Base-by-base conservation (phyloP, 305 asterid species). In the Nicotiana rustica region DNA sequence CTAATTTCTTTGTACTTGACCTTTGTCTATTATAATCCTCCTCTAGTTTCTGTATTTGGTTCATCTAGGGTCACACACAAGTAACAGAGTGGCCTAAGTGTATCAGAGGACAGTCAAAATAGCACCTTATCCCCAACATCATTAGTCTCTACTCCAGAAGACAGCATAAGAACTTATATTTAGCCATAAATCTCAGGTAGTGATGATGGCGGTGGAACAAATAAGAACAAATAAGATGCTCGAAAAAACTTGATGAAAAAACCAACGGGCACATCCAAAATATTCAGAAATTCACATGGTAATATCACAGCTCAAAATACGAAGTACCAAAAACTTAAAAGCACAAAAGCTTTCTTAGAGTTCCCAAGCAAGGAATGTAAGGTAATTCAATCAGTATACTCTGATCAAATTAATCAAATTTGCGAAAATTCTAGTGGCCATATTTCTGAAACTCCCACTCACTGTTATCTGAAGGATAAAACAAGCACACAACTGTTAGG, bases 381-480 rank as follows among this genome's bases (percentile, higher is more conserved):
- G 56, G 56, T 12, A 49, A 10, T 49, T 49, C 57, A 49, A 49
- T 49, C 57, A 12, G 57, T 10, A 49, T 13, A 49, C 57, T 10
- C 15, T 49, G 57, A 49, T 12, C 57, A 49, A 4, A 49, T 12
- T 3, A 25, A 25, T 25, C 29, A 25, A 25, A 25, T 25, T 25
- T 25, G 29, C 29, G 29, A 25, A 25, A 25, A 25, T 52, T 84
- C 88, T 91, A 94, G 90, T 92, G 97, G 19, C 97, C 97, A 61
- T 93, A 93, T 82, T 93, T 94, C 91, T 92, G 95, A 86, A 93
- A 93, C 91, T 94, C 98, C 98, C 98, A 94, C 88, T 94, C 97
- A 33, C 93, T 92, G 88, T 94, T 94, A 82, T 93, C 97, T 93
- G 97, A 36, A 78, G 38, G 44, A 64, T 55, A 18, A 33, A 55